Base-by-base conservation (phyloP, 2,329 filamentous ascomycete species). In the Verticillium klebahnii region DNA sequence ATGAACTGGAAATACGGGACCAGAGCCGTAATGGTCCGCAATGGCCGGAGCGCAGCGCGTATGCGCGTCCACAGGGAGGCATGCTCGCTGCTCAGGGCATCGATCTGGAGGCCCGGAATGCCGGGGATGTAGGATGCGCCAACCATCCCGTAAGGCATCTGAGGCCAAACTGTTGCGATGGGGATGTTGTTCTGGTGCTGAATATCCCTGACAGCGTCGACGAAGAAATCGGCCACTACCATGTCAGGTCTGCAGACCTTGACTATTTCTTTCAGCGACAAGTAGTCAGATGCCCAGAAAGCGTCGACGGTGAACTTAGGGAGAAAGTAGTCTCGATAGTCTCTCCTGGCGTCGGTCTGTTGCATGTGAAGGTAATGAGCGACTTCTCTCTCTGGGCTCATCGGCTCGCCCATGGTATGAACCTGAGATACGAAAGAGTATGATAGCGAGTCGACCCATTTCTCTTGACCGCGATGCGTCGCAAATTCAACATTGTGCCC, bases 151-250 rank as follows among this genome's bases (percentile, higher is more conserved):
- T 70, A 73, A 0, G 77, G 77, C 76, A 78, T 78, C 62, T 78
- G 74, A 2, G 77, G 75, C 72, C 72, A 77, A 12, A 78, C 68
- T 31, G 72, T 69, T 11, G 77, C 75, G 5, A 79, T 67, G 2
- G 77, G 77, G 4, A 80, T 62, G 15, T 68, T 65, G 37, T 73
- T 73, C 64, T 79, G 69, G 19, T 67, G 61, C 6, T 73, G 70
- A 56, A 80, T 77, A 60, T 80, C 78, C 56, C 72, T 68, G 2
- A 71, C 75, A 4, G 73, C 71, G 7, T 80, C 77, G 32, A 75
- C 75, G 45, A 61, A 78, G 69, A 78, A 80, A 59, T 80, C 78
- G 0, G 76, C 74, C 2, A 80, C 61, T 29, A 80, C 76, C 60
- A 80, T 71, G 64, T 75, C 72, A 0, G 78, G 78, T 14, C 68